Conservation (phyloP, 2,329 filamentous ascomycete genomes). For the Rhynchosporium graminicola region DNA sequence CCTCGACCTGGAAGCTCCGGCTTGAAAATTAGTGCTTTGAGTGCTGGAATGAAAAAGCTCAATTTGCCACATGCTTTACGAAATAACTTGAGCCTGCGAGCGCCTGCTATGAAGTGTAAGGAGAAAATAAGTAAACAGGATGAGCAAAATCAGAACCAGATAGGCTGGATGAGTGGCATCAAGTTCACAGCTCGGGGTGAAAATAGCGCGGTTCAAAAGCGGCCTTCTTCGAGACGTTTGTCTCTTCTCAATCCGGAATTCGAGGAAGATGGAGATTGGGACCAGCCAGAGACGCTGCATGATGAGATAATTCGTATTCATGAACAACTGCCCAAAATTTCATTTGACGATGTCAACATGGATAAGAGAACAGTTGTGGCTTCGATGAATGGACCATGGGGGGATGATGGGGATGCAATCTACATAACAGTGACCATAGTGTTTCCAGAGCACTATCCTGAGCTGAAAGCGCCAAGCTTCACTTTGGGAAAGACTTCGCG, state of each 20-base stretch:
- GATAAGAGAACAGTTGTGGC: conserved; percentile 58
- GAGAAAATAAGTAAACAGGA: conserved; percentile 36
- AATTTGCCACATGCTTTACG: conserved; percentile 42
- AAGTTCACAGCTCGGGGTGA: conserved; percentile 52
- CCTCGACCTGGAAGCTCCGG: conserved; percentile 51
- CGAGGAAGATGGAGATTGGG: conserved; percentile 51
- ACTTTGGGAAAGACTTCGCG: conserved; percentile 62
- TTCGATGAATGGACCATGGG: conserved; percentile 68
- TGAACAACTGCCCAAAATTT: conserved; percentile 62
- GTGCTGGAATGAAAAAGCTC: conserved; percentile 45
- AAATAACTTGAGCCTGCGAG: conserved; percentile 32
- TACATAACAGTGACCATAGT: conserved; percentile 63
- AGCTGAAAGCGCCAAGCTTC: conserved; percentile 58
- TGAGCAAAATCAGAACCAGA: conserved; percentile 54
- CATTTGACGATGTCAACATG: conserved; percentile 65
- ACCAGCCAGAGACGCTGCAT: conserved; percentile 59
- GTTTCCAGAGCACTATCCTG: conserved; percentile 61
- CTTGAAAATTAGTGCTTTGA: conserved; percentile 39
- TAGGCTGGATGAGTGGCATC: conserved; percentile 71
- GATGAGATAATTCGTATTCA: conserved; percentile 66
- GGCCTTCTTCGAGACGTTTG: conserved; percentile 34
- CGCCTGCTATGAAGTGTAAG: conserved; percentile 40
- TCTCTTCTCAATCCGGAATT: conserved; percentile 40
- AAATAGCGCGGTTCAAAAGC: conserved; percentile 25
- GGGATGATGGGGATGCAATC: conserved; percentile 55